These are phyloP conservation scores for Vickermania spadyakhi DNA, from an alignment of 208 protist species.

Conservation along the genomic window DNA sequence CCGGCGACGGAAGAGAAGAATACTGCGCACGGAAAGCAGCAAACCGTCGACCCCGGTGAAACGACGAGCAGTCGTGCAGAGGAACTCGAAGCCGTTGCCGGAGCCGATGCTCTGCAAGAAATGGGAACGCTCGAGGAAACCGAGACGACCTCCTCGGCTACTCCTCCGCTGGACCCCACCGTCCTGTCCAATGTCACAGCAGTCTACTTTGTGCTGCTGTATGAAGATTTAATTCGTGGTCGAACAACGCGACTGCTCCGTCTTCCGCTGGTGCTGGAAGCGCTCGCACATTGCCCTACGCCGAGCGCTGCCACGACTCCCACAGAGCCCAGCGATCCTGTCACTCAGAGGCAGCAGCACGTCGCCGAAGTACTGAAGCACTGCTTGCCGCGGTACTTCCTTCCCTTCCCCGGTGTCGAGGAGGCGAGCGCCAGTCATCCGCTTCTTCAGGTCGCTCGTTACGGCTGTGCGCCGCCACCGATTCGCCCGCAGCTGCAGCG, in stretches of 20 bases:
- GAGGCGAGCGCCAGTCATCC: neutral
- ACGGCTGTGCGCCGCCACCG: slow-evolving; percentile 6
- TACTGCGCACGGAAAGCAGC: no score
- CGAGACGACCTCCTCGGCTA: no score
- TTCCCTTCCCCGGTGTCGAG: neutral
- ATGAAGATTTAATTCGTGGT: slow-evolving; percentile 41
- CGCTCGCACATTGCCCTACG: slow-evolving; percentile 8
- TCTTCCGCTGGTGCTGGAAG: slow-evolving; percentile 18
- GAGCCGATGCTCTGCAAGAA: no score
- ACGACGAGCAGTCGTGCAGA: no score
- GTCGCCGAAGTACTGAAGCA: neutral
- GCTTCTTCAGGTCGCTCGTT: neutral
- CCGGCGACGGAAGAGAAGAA: slow-evolving; percentile 27
- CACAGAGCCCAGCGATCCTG: no score
- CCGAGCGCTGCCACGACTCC: neutral
- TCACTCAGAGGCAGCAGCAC: neutral
- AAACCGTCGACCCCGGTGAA: no score
- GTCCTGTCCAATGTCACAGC: no score
- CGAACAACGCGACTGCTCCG: slow-evolving; percentile 29
- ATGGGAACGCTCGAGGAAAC: no score
- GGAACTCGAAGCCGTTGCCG: no score
- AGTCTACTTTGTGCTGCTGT: slow-evolving; percentile 39
- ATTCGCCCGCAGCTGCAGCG: slow-evolving; percentile 27
- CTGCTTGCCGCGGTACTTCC: neutral
- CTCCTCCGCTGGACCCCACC: no score